phyloP scores from a whole-genome alignment of 345 rosid species.

The Crucihimalaya himalaica region DNA sequence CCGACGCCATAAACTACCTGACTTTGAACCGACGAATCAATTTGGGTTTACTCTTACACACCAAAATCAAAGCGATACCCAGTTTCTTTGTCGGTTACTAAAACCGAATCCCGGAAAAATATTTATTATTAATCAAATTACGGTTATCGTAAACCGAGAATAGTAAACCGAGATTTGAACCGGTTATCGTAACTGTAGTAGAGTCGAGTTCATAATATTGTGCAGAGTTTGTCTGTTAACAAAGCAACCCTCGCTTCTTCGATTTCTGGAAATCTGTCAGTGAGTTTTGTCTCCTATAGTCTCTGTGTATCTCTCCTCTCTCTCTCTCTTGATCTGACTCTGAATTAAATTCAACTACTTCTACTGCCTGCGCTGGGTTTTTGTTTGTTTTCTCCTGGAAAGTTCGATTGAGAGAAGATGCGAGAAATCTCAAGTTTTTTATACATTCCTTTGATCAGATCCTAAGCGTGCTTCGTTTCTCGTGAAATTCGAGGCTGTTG shows the following conservation, averaged over 20 bases:
- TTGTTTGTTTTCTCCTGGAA: constrained; percentile 42
- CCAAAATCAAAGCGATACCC: too few species aligned
- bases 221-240: constrained; percentile 33
- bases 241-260: constrained; percentile 29
- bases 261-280: constrained; percentile 41
- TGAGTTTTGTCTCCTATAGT: constrained; percentile 24
- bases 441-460: constrained; percentile 10
- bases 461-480: constrained; percentile 15
- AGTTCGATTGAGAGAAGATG: constrained; percentile 20
- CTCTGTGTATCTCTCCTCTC: constrained; percentile 23
- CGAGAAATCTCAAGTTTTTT: constrained; percentile 29
- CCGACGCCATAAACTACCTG: constrained; percentile 4
- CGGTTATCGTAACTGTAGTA: constrained; percentile 23
- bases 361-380: constrained; percentile 1
- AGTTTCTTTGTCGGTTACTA: not conserved
- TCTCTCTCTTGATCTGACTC: constrained; percentile 41
- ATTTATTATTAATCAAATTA: too few species aligned
- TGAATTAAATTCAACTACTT: constrained; percentile 31
- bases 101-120: too few species aligned
- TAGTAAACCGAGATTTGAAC: constrained; percentile 17
- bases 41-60: not conserved
- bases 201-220: constrained; percentile 11
- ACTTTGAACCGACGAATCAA: not conserved
- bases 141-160: too few species aligned
- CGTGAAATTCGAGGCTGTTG: constrained; percentile 8